Evolutionary conservation across 495 filamentous ascomycete genomes (phyloP), one percentile per base, ranked within the genome.

Genomic region (Podospora comata): DNA sequence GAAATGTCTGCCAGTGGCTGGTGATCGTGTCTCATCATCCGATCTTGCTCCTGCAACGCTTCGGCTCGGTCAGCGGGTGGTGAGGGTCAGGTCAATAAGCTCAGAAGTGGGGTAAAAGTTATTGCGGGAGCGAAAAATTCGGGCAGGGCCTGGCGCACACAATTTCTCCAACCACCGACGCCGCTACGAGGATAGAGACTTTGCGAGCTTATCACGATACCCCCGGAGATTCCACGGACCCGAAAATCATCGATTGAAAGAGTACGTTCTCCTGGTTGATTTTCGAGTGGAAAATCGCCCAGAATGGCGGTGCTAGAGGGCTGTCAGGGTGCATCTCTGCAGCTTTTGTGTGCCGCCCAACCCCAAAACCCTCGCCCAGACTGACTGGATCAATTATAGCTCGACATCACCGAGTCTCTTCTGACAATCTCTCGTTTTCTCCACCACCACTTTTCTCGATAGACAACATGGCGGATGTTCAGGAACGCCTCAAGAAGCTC

Each of bases 401-500:
- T 68, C 60, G 60, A 67, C 32, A 64, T 58, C 74, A 71, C 70
- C 73, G 71, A 77, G 66, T 66, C 70, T 56, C 65, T 67, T 65
- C 71, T 65, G 58, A 19, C 68, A 56, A 59, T 57, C 71, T 62
- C 62, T 60, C 64, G 23, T 57, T 27, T 48, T 68, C 71, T 64
- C 70, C 68, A 68, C 72, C 55, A 63, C 27, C 60, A 67, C 68
- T 58, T 54, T 66, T 39, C 39, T 58, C 32, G 65, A 60, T 74
- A 69, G 73, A 74, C 76, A 87, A 77, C 78, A 91, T 91, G 89
- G 87, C 86, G 73, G 88, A 89, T 78, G 74, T 84, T 67, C 82
- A 84, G 81, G 85, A 85, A 78, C 89, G 91, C 81, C 81, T 93
- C 70, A 90, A 88, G 80, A 91, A 88, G 83, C 89, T 93, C 81